These are phyloP conservation scores for Stagonosporopsis chrysanthemi DNA, from an alignment of 2,329 filamentous ascomycete species.

Conservation along the genomic window DNA sequence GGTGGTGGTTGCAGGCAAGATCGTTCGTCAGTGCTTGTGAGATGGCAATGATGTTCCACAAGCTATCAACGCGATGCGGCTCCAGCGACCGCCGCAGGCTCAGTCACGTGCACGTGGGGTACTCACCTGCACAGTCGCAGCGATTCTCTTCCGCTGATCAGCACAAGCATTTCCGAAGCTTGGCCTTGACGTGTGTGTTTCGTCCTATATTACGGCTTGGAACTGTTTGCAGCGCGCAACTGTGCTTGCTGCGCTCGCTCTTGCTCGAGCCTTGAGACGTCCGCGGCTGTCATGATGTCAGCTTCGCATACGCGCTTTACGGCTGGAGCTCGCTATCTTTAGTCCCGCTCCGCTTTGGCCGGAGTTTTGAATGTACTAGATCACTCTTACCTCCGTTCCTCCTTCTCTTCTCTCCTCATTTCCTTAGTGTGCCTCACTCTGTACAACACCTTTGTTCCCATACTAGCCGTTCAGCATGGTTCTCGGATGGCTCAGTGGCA, in stretches of 20 bases:
- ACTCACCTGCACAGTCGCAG: neutral
- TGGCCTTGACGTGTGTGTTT: conserved; percentile 6
- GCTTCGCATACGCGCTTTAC: conserved; percentile 13
- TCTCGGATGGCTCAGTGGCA: conserved; percentile 51
- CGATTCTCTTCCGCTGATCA: conserved; percentile 2
- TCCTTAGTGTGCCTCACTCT: conserved; percentile 12
- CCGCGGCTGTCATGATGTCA: conserved; percentile 9
- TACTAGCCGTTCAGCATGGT: conserved; percentile 33
- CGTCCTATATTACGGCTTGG: neutral
- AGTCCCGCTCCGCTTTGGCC: conserved; percentile 15
- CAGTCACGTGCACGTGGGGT: conserved; percentile 19
- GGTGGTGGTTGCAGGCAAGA: neutral
- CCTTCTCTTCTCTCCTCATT: conserved; percentile 5
- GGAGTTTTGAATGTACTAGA: conserved; percentile 14
- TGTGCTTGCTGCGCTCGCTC: neutral
- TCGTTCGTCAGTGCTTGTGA: conserved; percentile 1
- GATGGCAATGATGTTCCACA: conserved; percentile 15
- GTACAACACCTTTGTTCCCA: conserved; percentile 2
- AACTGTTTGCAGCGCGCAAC: neutral
- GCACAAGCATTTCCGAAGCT: conserved; percentile 1
- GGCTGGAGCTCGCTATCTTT: conserved; percentile 15
- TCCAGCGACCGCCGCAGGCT: neutral
- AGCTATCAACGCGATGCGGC: conserved; percentile 15
- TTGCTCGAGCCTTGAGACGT: neutral
- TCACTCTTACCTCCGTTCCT: conserved; percentile 10